Evolutionary conservation across 2,329 filamentous ascomycete genomes (phyloP).

Genomic region (Fusarium pilosicola): DNA sequence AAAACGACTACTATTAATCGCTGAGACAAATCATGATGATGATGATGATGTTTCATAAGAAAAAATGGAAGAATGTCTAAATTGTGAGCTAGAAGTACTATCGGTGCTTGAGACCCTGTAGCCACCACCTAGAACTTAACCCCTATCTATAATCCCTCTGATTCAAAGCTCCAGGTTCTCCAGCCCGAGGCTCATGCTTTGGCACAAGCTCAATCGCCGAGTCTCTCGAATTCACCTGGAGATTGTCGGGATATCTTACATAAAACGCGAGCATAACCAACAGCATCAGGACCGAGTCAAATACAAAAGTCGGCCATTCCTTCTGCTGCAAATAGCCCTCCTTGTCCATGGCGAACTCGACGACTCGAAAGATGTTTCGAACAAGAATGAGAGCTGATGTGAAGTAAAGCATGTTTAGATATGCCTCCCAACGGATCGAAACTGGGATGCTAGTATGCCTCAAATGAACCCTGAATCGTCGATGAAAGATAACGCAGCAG

Average conservation of each 20-base stretch:
- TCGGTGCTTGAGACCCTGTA: neutral
- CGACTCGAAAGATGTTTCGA: conserved; percentile 17
- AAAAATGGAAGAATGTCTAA: neutral
- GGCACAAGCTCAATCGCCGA: neutral
- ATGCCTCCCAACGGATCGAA: conserved; percentile 1
- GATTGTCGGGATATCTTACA: conserved; percentile 12
- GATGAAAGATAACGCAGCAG: conserved; percentile 12
- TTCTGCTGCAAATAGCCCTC: conserved; percentile 23
- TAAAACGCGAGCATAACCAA: conserved; percentile 23
- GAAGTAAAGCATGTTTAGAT: conserved; percentile 19
- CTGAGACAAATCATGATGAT: no score
- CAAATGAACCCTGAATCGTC: neutral
- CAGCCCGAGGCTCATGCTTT: rapidly evolving
- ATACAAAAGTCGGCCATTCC: conserved; percentile 28
- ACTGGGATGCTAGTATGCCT: rapidly evolving
- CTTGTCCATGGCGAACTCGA: conserved; percentile 24
- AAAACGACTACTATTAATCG: rapidly evolving
- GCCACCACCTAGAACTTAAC: rapidly evolving
- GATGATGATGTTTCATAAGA: rapidly evolving
- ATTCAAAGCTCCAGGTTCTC: neutral
- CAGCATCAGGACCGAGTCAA: conserved; percentile 24
- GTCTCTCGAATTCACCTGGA: neutral
- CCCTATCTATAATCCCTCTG: neutral
- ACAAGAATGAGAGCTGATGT: conserved; percentile 8
- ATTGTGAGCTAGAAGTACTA: neutral